phyloP scores from a whole-genome alignment of 441 rosid genomes.

The Corymbia calophylla region DNA sequence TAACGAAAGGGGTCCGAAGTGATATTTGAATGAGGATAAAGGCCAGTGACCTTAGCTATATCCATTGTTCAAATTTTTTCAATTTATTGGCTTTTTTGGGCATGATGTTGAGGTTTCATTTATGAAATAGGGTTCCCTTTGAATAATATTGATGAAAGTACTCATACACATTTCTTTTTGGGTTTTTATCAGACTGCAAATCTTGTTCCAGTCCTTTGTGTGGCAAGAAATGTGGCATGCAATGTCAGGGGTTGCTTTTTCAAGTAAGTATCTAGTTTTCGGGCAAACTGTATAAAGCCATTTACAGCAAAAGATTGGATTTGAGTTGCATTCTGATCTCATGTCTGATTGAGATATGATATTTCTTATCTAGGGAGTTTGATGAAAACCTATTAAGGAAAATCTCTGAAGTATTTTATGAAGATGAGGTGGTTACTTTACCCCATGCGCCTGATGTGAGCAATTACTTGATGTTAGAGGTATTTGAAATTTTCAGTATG shows the following conservation, averaged over 20 bases:
- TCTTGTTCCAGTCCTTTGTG: conserved; percentile 86
- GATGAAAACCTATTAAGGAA: conserved; percentile 78
- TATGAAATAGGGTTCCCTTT: background rate
- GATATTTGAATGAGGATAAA: background rate
- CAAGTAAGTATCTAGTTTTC: conserved; percentile 51
- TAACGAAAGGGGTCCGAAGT: background rate
- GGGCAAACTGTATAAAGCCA: background rate
- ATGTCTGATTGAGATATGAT: background rate
- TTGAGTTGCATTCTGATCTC: background rate
- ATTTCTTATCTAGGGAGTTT: conserved; percentile 60
- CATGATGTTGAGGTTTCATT: background rate
- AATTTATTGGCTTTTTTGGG: background rate
- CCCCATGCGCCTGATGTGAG: conserved; percentile 92
- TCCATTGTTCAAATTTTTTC: background rate
- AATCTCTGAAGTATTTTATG: conserved; percentile 74
- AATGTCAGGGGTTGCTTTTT: conserved; percentile 94
- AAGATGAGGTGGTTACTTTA: conserved; percentile 70
- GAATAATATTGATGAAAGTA: background rate
- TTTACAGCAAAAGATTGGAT: background rate
- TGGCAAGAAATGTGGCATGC: conserved; percentile 99
- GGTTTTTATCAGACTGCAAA: conserved; percentile 51
- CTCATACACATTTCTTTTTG: background rate
- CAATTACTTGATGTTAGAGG: conserved; percentile 92
- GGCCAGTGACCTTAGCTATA: background rate
- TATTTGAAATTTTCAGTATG: conserved; percentile 14